Percentiles rank a stretch among this genome's conserved stretches.
These are phyloP conservation scores for Arctium lappa DNA, from an alignment of 129 eudicot species.

Conservation along the genomic window DNA sequence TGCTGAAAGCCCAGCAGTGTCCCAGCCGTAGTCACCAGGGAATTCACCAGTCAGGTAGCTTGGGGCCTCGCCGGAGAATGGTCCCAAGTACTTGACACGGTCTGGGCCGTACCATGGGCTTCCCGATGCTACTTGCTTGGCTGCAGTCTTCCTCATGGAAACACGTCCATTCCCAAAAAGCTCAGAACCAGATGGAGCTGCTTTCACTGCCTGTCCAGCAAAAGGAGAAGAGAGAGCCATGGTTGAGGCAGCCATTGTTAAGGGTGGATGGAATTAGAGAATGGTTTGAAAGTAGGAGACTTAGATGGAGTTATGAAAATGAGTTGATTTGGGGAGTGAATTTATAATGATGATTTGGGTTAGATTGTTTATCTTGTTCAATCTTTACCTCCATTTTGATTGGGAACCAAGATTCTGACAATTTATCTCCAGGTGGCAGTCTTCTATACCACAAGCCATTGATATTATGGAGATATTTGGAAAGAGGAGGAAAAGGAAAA, in stretches of 20 bases:
- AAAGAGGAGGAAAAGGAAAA: neutral
- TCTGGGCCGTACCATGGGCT: slow-evolving; percentile 41
- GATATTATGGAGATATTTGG: neutral
- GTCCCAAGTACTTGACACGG: slow-evolving; percentile 34
- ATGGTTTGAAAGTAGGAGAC: neutral
- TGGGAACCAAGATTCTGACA: slow-evolving; percentile 7
- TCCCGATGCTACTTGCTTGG: slow-evolving; percentile 21
- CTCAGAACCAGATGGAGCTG: neutral
- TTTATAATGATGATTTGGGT: neutral
- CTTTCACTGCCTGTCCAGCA: slow-evolving; percentile 11
- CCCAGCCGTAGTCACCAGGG: slow-evolving; percentile 33
- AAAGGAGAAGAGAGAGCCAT: slow-evolving; percentile 26
- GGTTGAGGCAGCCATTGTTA: slow-evolving; percentile 18
- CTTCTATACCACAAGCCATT: neutral
- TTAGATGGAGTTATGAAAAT: slow-evolving; percentile 4
- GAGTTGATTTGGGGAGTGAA: neutral
- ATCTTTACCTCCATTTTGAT: slow-evolving; percentile 7
- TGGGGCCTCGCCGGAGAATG: slow-evolving; percentile 33
- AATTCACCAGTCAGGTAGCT: slow-evolving; percentile 25
- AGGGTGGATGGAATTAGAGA: neutral
- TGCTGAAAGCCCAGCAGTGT: slow-evolving; percentile 32
- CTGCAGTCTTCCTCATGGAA: slow-evolving; percentile 28
- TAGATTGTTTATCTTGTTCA: neutral
- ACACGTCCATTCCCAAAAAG: slow-evolving; percentile 5
- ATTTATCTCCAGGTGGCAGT: neutral